Evolutionary conservation across 495 filamentous ascomycete genomes (phyloP).

Genomic region (Hypoxylon lienhwacheense): DNA sequence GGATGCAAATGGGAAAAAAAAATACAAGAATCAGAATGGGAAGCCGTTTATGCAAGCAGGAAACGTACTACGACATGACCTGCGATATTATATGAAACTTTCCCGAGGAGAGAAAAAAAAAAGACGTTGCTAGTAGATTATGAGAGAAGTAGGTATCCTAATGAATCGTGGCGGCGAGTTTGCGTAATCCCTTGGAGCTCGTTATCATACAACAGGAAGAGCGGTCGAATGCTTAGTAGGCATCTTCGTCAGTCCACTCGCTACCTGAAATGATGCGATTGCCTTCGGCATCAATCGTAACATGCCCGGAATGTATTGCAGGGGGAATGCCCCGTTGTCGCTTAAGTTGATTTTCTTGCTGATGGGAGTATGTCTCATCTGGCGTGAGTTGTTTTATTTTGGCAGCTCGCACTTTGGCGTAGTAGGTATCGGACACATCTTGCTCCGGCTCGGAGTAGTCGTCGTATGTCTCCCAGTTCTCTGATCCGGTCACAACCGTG

Average conservation of each 20-base stretch:
- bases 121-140: conserved; percentile 21
- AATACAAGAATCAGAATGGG: conserved; percentile 30
- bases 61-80: background rate
- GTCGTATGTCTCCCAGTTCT: conserved; percentile 96
- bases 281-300: conserved; percentile 48
- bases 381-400: conserved; percentile 46
- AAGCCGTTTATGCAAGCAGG: conserved; percentile 11
- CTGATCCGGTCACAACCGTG: conserved; percentile 73
- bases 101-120: conserved; percentile 18
- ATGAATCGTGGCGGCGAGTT: conserved; percentile 29
- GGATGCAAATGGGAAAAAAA: conserved; percentile 33
- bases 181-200: conserved; percentile 26
- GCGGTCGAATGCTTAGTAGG: conserved; percentile 41
- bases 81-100: conserved; percentile 10
- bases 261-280: conserved; percentile 56
- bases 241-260: conserved; percentile 61
- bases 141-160: conserved; percentile 12
- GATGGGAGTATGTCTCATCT: conserved; percentile 62
- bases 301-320: conserved; percentile 37
- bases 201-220: conserved; percentile 30
- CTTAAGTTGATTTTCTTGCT: conserved; percentile 40
- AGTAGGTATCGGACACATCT: conserved; percentile 75
- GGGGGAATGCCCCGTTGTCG: conserved; percentile 45
- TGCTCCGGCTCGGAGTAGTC: conserved; percentile 73
- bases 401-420: conserved; percentile 70